Conservation (phyloP, 1,284 basidiomycete genomes). For the Rhodotorula sp. region DNA sequence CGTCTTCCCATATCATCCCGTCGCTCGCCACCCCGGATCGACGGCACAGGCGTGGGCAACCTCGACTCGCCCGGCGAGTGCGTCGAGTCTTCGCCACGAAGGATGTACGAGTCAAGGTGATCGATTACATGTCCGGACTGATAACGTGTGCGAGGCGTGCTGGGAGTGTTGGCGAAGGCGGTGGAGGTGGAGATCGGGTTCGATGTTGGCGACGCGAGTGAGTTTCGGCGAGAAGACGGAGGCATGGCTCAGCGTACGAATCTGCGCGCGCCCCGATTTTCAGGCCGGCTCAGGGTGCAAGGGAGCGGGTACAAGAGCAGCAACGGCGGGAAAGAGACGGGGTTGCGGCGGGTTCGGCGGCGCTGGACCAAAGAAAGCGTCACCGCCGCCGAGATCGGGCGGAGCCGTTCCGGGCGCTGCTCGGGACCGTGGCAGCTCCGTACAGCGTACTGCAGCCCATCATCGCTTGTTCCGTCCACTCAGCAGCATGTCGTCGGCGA, state of each 20-base stretch:
- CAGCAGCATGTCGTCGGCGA: too few species aligned
- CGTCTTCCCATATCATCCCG: too few species aligned
- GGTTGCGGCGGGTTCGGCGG: not conserved
- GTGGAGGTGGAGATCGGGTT: not conserved
- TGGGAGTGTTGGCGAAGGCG: not conserved
- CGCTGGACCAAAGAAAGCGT: not conserved
- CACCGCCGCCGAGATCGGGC: too few species aligned
- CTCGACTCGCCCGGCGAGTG: not conserved
- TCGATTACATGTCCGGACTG: not conserved
- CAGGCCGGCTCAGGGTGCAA: too few species aligned
- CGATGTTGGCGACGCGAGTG: not conserved
- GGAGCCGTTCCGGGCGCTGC: too few species aligned
- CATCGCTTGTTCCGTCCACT: too few species aligned
- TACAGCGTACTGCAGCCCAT: too few species aligned
- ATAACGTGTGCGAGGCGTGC: not conserved
- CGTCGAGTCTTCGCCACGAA: not conserved
- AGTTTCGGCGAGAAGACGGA: not conserved
- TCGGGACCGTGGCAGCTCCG: too few species aligned
- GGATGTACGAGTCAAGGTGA: conserved; percentile 3
- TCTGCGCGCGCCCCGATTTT: too few species aligned
- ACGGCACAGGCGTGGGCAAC: not conserved
- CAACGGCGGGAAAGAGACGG: not conserved
- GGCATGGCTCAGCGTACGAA: too few species aligned
- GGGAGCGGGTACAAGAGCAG: not conserved
- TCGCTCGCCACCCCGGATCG: not conserved